phyloP scores from a whole-genome alignment of 2,329 filamentous ascomycete species.

The Diaporthe destruens region DNA sequence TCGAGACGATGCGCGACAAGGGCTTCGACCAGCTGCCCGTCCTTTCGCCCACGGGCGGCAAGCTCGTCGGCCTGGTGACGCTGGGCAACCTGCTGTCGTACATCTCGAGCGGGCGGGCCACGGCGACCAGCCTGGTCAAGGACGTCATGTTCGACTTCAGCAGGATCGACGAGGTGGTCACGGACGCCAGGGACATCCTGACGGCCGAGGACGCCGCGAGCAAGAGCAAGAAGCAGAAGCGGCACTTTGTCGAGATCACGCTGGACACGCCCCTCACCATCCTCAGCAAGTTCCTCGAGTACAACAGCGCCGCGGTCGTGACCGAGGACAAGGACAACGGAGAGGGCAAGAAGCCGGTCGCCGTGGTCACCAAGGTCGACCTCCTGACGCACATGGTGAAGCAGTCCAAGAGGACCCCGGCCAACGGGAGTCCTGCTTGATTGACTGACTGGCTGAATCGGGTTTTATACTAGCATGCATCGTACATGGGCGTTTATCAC shows the following conservation, averaged over 20 bases:
- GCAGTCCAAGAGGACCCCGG: constrained; percentile 57
- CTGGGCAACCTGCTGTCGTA: constrained; percentile 94
- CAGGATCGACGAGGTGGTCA: constrained; percentile 87
- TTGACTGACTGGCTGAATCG: constrained; percentile 3
- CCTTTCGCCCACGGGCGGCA: constrained; percentile 74
- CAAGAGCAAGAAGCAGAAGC: constrained; percentile 67
- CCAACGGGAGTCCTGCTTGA: constrained; percentile 39
- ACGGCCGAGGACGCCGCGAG: constrained; percentile 53
- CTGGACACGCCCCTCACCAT: constrained; percentile 86
- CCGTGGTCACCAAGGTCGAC: constrained; percentile 97
- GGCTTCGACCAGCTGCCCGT: constrained; percentile 98
- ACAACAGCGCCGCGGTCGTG: constrained; percentile 96
- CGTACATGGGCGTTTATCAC: constrained; percentile 32
- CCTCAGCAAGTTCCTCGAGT: constrained; percentile 94
- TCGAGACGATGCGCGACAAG: constrained; percentile 98
- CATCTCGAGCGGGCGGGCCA: constrained; percentile 86
- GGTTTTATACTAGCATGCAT: constrained; percentile 35
- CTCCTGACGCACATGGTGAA: constrained; percentile 92
- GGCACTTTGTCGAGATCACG: constrained; percentile 94
- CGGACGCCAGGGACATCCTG: constrained; percentile 80
- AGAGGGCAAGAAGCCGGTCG: constrained; percentile 80
- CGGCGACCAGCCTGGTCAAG: constrained; percentile 78
- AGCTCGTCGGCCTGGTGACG: constrained; percentile 91
- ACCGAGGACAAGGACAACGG: constrained; percentile 77
- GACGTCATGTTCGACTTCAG: constrained; percentile 98